Base-by-base conservation (phyloP, 1,284 basidiomycete genomes). In the Taiwanofungus camphoratus region DNA sequence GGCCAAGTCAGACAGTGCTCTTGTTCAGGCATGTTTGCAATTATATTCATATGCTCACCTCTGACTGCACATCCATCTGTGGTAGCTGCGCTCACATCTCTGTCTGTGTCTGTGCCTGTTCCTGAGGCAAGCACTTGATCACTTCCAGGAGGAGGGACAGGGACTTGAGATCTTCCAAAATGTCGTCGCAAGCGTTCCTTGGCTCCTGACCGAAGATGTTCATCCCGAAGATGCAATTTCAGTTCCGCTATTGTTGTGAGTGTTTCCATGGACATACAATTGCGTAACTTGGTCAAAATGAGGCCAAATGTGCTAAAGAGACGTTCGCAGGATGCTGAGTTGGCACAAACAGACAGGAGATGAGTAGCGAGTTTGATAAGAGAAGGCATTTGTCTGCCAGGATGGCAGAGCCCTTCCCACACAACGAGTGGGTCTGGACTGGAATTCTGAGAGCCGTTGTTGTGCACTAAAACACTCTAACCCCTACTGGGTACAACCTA, bases 221-320 rank as follows among this genome's bases (percentile, higher is more conserved):
- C 50, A 27, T 55, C 50, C 5, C 38, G 44, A 12, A 54, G 9
- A 45, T 52, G 46, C 39, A 52, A 41, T 27, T 49, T 50, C 11
- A 55, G 46, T 34, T 55, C 52, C 15, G 54, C 54, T 6, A 52
- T 16, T 27, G 39, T 41, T 11, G 38, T 26, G 31, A 54, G 45
- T 6, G 40, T 52, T 19, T 41, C 32, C 9, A 16, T 42, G 12
- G 45, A 36, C 36, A 54, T 35, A 5, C 51, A 44, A 16, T 36
- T 53, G n/a, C 45, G 49, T 2, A 38, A 41, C 30, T 51, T 49
- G 15, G 46, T 54, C n/a, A 52, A 32, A n/a, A 46, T 53, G 2
- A 26, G 30, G 19, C 48, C 48, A 23, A 55, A 45, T 5, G 44
- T 18, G 27, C 53, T 55, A 45, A 55, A 55, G n/a, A 55, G 42